phyloP scores from a whole-genome alignment of 805 yeast species.

The Lachancea nothofagi region DNA sequence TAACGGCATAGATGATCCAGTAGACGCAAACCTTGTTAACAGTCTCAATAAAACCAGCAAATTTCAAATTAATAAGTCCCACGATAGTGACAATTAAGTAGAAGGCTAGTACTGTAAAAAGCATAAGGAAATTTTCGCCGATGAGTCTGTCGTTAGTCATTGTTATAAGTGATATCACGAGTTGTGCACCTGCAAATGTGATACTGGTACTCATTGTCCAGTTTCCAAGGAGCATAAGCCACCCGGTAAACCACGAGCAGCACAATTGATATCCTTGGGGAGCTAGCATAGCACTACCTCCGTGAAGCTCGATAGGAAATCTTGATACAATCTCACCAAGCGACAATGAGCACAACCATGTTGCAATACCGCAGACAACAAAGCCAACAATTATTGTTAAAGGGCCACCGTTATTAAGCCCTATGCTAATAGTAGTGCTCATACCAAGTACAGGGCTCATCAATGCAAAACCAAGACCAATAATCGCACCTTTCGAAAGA shows the following conservation, averaged over 20 bases:
- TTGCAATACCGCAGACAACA: constrained; percentile 57
- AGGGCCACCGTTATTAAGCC: constrained; percentile 71
- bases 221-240: constrained; percentile 68
- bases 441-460: constrained; percentile 82
- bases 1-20: constrained; percentile 69
- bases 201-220: constrained; percentile 74
- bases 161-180: constrained; percentile 61
- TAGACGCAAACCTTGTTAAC: constrained; percentile 65
- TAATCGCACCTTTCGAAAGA: constrained; percentile 60
- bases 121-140: constrained; percentile 44
- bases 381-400: constrained; percentile 74
- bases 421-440: constrained; percentile 66
- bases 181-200: constrained; percentile 71
- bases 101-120: constrained; percentile 51
- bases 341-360: constrained; percentile 61
- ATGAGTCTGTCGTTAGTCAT: constrained; percentile 50
- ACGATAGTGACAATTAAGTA: constrained; percentile 51
- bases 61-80: constrained; percentile 57
- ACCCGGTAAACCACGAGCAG: constrained; percentile 74
- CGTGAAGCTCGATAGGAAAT: constrained; percentile 73
- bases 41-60: constrained; percentile 53
- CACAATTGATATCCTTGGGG: constrained; percentile 49
- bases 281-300: constrained; percentile 67
- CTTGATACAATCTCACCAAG: constrained; percentile 73
- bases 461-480: constrained; percentile 72